Evolutionary conservation across 768 basidiomycete genomes (phyloP).

Genomic region (Kockovaella imperatae): DNA sequence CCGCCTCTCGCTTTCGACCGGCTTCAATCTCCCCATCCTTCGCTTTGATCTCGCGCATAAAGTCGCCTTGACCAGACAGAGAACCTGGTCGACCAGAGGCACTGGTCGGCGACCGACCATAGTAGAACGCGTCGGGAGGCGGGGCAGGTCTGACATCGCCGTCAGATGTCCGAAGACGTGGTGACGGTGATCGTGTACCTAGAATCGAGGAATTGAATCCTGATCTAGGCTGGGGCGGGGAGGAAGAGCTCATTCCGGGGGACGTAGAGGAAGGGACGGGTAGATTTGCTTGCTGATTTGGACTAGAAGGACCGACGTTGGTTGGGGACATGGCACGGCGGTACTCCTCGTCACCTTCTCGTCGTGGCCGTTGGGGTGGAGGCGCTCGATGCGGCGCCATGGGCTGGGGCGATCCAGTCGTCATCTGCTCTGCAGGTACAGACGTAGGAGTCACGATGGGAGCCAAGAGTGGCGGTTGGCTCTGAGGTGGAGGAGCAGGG

Average conservation of each 20-base stretch:
- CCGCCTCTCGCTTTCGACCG: conserved; percentile 66
- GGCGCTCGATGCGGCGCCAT: conserved; percentile 41
- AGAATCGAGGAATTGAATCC: conserved; percentile 48
- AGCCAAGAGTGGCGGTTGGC: background rate
- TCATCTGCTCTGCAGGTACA: background rate
- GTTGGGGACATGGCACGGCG: conserved; percentile 61
- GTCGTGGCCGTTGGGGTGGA: conserved; percentile 43
- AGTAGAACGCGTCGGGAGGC: conserved; percentile 59
- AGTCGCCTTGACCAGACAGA: conserved; percentile 51
- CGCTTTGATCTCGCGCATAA: conserved; percentile 68
- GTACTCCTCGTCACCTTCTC: conserved; percentile 35
- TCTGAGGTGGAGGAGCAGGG: background rate
- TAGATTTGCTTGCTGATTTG: conserved; percentile 13
- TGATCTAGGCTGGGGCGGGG: conserved; percentile 25
- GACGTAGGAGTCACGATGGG: conserved; percentile 11
- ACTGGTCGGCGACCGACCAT: conserved; percentile 42
- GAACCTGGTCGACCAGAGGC: conserved; percentile 26
- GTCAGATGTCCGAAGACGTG: conserved; percentile 23
- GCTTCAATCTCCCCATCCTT: conserved; percentile 75
- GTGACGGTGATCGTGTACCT: conserved; percentile 54
- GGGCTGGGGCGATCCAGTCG: too few species aligned
- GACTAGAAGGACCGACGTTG: conserved; percentile 22
- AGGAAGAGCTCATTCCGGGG: conserved; percentile 17
- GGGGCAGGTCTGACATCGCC: conserved; percentile 44
- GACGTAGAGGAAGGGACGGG: conserved; percentile 23